Conservation (phyloP, 1,284 basidiomycete genomes). For the Flammula alnicola region DNA sequence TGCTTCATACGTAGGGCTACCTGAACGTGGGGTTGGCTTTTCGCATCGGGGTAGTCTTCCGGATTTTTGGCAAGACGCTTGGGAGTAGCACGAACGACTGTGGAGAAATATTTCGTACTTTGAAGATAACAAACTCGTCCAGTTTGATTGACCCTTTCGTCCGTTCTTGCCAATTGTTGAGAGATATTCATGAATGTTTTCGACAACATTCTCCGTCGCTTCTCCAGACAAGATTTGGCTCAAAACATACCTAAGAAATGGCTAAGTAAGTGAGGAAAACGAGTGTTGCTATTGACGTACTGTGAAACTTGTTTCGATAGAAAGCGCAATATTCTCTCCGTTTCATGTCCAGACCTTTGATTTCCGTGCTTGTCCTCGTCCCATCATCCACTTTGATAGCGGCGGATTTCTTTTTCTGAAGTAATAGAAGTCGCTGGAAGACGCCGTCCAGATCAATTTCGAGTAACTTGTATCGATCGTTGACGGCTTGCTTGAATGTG, state of each 20-base stretch:
- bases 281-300: constrained; percentile 50
- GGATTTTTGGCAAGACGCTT: constrained; percentile 94
- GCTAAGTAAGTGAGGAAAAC: background rate
- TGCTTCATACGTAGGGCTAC: constrained; percentile 93
- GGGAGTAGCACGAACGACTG: constrained; percentile 15
- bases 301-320: constrained; percentile 93
- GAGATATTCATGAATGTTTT: constrained; percentile 94
- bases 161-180: constrained; percentile 76
- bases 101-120: constrained; percentile 53
- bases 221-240: constrained; percentile 93
- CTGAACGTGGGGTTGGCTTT: constrained; percentile 95
- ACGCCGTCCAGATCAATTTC: constrained; percentile 98
- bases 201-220: constrained; percentile 87
- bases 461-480: constrained; percentile 92
- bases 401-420: constrained; percentile 99
- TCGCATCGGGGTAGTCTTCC: constrained; percentile 95
- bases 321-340: constrained; percentile 92
- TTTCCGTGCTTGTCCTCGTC: constrained; percentile 77
- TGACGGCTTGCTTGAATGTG: constrained; percentile 95
- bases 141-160: constrained; percentile 78
- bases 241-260: constrained; percentile 73
- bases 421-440: constrained; percentile 89
- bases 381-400: constrained; percentile 90
- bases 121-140: constrained; percentile 95
- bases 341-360: constrained; percentile 99